Percentiles rank a stretch among this genome's conserved stretches.
Conservation (phyloP, 257 asterid genomes). For the Petunia axillaris region DNA sequence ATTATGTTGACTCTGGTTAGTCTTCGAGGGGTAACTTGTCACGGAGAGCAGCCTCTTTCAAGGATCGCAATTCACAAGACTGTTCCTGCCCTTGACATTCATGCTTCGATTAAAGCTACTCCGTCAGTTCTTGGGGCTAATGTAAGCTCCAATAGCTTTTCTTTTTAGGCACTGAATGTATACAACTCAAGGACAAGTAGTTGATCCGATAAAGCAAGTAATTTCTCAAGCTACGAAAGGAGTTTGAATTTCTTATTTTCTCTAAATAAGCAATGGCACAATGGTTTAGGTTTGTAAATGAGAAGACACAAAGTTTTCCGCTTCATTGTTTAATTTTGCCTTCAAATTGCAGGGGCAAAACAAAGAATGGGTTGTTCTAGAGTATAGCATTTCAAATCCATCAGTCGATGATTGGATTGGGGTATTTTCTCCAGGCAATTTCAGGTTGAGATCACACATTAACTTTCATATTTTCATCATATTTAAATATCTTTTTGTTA, state of each 20-base stretch:
- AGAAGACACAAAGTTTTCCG: not conserved
- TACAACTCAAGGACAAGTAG: not conserved
- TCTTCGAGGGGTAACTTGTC: slow-evolving; percentile 56
- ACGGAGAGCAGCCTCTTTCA: slow-evolving; percentile 81
- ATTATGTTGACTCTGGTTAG: slow-evolving; percentile 52
- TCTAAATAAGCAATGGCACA: not conserved
- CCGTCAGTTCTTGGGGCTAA: slow-evolving; percentile 78
- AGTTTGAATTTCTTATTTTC: not conserved
- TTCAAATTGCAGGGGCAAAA: slow-evolving; percentile 46
- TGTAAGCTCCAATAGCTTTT: slow-evolving; percentile 36
- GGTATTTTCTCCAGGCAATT: slow-evolving; percentile 91
- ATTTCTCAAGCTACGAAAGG: not conserved
- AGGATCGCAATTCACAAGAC: slow-evolving; percentile 57
- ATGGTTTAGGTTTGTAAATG: slow-evolving; percentile 7
- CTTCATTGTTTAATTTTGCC: not conserved
- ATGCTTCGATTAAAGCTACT: slow-evolving; percentile 64
- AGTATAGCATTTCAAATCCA: slow-evolving; percentile 60
- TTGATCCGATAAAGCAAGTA: not conserved
- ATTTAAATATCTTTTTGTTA: not conserved
- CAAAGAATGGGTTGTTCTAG: slow-evolving; percentile 69
- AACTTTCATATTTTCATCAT: not conserved
- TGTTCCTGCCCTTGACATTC: slow-evolving; percentile 57
- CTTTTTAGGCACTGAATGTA: not conserved
- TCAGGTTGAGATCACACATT: slow-evolving; percentile 53
- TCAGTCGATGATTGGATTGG: slow-evolving; percentile 86